Base-by-base conservation (phyloP, 257 asterid species). In the Echites panduratus region DNA sequence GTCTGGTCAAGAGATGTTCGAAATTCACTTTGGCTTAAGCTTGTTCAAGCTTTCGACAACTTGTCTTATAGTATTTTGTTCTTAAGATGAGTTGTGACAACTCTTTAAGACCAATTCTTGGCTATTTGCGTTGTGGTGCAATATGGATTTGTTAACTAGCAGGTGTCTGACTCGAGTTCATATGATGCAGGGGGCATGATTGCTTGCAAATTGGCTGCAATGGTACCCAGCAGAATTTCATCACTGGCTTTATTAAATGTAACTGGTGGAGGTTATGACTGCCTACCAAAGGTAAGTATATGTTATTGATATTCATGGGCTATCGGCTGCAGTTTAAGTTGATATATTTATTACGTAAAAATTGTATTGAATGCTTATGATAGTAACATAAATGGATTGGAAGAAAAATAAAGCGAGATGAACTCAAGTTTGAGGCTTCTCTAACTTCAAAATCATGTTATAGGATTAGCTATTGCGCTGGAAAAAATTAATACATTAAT, bases 211-310 rank as follows among this genome's bases (percentile, higher is more conserved):
- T 81, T 95, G 84, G 98, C 98, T 58, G 88, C 97, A 64, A 79
- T 91, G 94, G 95, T 82, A 12, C 98, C 98, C 10, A 79, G 79
- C 58, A 83, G 98, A 81, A 70, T 95, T 75, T 81, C 70, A 49
- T 92, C 99, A 72, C 79, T 95, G 87, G 99, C 96, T 84, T 87
- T 95, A 77, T 75, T 95, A 77, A 95, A 95, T 83, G 99, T 90
- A 45, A 95, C 99, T 0, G 98, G 99, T 75, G 99, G 99, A 79
- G 99, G 99, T 78, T 90, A 86, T 76, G 94, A 95, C 85, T 92
- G 98, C 74, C 76, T 95, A 70, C 99, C 99, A 66, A 92, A 84
- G 97, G 99, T 95, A 82, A 24, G 26, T 14, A 7, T 19, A 3
- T 57, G 0, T 26, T 57, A 11, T 9, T 24, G 19, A 57, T 26